Base-by-base conservation (phyloP, 768 basidiomycete species). In the Tylopilus felleus region DNA sequence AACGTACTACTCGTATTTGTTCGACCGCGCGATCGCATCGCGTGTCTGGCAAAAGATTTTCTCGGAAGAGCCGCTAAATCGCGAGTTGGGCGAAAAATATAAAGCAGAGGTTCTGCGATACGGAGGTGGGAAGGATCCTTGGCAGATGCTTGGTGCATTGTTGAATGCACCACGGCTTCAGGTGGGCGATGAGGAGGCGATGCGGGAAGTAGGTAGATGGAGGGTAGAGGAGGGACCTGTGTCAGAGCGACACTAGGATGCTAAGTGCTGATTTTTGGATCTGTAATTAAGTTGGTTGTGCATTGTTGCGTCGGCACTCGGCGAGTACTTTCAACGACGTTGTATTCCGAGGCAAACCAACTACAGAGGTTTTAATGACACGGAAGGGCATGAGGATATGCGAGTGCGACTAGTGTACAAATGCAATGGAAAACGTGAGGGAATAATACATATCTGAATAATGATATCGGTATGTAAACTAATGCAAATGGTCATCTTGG, bases 1-100 rank as follows among this genome's bases (percentile, higher is more conserved):
- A 14, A 97, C 93, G 0, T 99, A 99, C 68, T 99, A 99, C 64
- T 94, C 93, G 4, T 99, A 99, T 66, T 78, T 98, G 13, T 95
- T 99, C 60, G 97, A 98, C 60, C 84, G 95, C 5, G 93, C 93
- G 5, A 97, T 99, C 55, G 96, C 97, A 0, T 90, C 90, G 7
- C 81, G 88, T n/a, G 86, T 98, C 0, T 99, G 92, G 89, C 70
- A 75, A 10, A 79, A 82, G 10, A 74, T 96, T 0, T 98, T 98
- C 63, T 73, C 76, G 9, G 56, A 60, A 0, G 77, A 89, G 41
- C 90, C 92, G 0, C 70, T 98, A 16, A 77, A 78, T 50, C 75
- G 96, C 16, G 80, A 80, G 33, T 76, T 80, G 2, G 97, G 97
- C 0, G 93, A 98, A 65, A 83, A 77, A 69, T 90, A 87, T 61